phyloP scores from a whole-genome alignment of 164 flowering plant genomes.

The Tetracentron sinense region DNA sequence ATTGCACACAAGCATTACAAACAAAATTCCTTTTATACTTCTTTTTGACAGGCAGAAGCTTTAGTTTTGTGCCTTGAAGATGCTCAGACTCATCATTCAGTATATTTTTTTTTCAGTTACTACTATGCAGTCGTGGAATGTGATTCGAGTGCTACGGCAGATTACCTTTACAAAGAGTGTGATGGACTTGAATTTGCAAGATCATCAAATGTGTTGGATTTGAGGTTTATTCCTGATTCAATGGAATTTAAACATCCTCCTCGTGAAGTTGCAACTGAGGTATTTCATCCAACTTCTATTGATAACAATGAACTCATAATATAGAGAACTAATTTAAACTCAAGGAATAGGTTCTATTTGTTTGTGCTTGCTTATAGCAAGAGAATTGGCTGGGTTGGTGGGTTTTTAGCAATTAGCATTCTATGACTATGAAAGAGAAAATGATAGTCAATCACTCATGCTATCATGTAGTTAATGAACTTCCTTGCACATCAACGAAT shows the following conservation, averaged over 20 bases:
- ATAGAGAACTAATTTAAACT: neutral
- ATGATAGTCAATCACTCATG: no score
- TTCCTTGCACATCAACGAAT: no score
- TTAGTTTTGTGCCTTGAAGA: neutral
- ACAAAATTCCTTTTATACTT: neutral
- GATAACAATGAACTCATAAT: neutral
- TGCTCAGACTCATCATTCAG: neutral
- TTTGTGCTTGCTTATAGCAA: neutral
- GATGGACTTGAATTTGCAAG: constrained; percentile 86
- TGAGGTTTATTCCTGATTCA: constrained; percentile 88
- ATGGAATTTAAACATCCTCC: constrained; percentile 84
- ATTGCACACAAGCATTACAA: neutral
- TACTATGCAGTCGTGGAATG: constrained; percentile 90
- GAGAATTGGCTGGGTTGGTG: neutral
- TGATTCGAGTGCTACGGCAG: constrained; percentile 85
- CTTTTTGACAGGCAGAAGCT: neutral
- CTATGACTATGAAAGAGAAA: no score
- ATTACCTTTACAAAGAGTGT: constrained; percentile 71
- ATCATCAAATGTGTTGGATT: constrained; percentile 77
- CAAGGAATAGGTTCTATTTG: neutral
- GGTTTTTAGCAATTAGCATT: no score
- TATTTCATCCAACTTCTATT: constrained; percentile 21
- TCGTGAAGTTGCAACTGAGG: constrained; percentile 88
- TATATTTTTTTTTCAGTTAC: constrained; percentile 45
- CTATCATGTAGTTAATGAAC: no score